A percentile compares a stretch with the other conserved stretches of the same genome.
Conservation (phyloP, 2,329 filamentous ascomycete species). For the Stemphylium lycopersici region DNA sequence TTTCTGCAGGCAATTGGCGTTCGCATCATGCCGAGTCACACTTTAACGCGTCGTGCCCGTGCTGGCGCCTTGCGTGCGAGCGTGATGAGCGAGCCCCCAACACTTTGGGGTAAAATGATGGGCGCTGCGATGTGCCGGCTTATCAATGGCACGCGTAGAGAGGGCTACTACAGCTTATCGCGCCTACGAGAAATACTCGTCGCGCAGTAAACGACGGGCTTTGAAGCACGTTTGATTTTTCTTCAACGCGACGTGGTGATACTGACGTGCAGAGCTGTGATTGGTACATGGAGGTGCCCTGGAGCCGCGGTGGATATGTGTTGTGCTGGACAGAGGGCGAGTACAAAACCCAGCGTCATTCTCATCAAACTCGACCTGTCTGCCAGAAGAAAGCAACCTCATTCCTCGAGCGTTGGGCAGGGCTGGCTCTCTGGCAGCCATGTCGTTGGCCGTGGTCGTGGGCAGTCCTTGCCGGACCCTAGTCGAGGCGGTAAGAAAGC, state of each 20-base stretch:
- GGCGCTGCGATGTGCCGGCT: conserved; percentile 1
- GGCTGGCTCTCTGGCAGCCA: neutral
- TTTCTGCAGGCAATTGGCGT: conserved; percentile 27
- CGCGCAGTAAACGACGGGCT: neutral
- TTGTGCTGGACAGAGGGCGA: conserved; percentile 6
- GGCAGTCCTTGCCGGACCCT: neutral
- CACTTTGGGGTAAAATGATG: neutral
- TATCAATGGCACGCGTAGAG: neutral
- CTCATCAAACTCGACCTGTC: neutral
- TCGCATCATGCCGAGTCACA: conserved; percentile 28
- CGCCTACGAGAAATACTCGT: conserved; percentile 4
- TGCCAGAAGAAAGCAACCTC: neutral
- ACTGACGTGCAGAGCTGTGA: conserved; percentile 26
- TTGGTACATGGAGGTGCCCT: conserved; percentile 10
- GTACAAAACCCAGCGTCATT: conserved; percentile 1
- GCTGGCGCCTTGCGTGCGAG: neutral
- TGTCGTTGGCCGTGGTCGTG: neutral
- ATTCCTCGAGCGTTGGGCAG: no score
- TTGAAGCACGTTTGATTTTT: neutral
- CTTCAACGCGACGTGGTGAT: conserved; percentile 22
- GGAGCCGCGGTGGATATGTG: neutral
- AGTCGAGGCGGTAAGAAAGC: conserved; percentile 20
- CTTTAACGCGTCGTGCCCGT: conserved; percentile 13
- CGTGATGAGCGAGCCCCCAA: neutral
- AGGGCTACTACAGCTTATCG: neutral